Base-by-base conservation (phyloP, 2,329 filamentous ascomycete genomes). In the Phaeosphaeriaceae sp. region DNA sequence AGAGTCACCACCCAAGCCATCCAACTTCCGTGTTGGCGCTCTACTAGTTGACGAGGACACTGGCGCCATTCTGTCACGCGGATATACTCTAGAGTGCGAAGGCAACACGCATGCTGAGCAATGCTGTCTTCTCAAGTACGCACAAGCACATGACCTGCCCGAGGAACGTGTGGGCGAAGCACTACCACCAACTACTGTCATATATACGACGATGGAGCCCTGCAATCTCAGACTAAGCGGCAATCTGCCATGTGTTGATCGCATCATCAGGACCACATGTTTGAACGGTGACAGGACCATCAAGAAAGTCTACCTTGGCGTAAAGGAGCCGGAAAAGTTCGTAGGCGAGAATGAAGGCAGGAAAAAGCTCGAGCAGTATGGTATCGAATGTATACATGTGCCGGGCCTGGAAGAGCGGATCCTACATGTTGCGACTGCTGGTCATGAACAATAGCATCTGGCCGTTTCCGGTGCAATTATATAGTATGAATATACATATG, bases 61-160 rank as follows among this genome's bases (percentile, higher is more conserved):
- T 36, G 84, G 88, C 67, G 74, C 79, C 24, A 82, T 96, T 57
- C 83, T 96, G 25, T 86, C 91, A 0, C 91, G 91, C 1, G 94
- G 95, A 54, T 98, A 94, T 80, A 97, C 95, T 0, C 85, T 97
- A 57, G 94, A 99, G 78, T 87, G 93, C 3, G 84, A 88, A 0
- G 95, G 94, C 44, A 99, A 99, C 80, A 98, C 95, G 0, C 95
- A 99, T 73, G 95, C 95, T 3, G 95, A 99, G 75, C 93, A 99
- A 80, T 94, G 90, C 77, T 96, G 92, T 72, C 85, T 99, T 56
- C 79, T 89, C 49, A 98, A 99, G 76, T 84, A 89, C 62, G 79
- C 80, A 13, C 48, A 68, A 49, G 59, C 56, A 41, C 74, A 77
- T 62, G 65, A 62, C 20, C 58, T 76, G 6, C 61, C 82, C 0